Evolutionary conservation across 805 yeast species (phyloP).

Genomic region (Pichia deserticola): DNA sequence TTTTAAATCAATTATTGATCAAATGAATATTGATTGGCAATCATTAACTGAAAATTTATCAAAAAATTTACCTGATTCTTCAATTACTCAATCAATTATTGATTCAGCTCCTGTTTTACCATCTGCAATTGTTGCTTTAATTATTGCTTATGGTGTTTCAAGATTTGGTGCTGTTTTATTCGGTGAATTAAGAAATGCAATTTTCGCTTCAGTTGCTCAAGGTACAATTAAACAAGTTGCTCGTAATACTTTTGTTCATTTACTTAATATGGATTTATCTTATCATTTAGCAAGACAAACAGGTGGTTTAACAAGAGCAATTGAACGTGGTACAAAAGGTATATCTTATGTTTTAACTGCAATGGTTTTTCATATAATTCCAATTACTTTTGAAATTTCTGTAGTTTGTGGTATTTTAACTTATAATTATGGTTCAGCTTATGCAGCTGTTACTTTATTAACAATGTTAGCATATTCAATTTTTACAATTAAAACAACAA

Average conservation of each 20-base stretch:
- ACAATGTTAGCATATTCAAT: constrained; percentile 87
- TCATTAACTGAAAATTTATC: constrained; percentile 42
- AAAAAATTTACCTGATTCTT: constrained; percentile 6
- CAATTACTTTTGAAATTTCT: constrained; percentile 84
- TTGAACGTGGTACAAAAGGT: constrained; percentile 97
- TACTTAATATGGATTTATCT: constrained; percentile 75
- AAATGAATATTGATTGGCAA: constrained; percentile 87
- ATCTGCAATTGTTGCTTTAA: constrained; percentile 55
- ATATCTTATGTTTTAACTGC: constrained; percentile 88
- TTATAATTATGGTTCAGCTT: constrained; percentile 81
- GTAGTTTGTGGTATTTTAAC: constrained; percentile 92
- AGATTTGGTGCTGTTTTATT: constrained; percentile 90
- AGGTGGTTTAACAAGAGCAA: constrained; percentile 93
- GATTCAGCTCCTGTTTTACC: constrained; percentile 31
- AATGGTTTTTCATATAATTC: constrained; percentile 95
- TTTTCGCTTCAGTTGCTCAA: constrained; percentile 93
- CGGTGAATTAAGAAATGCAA: constrained; percentile 92
- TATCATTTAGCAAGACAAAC: constrained; percentile 91
- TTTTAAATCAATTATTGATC: constrained; percentile 82
- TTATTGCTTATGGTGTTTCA: constrained; percentile 88
- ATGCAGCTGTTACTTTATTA: constrained; percentile 79
- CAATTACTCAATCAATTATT: constrained; percentile 7
- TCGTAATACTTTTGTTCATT: constrained; percentile 74
- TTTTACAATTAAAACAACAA: constrained; percentile 86
- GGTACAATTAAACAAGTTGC: constrained; percentile 89